Percentiles rank a stretch among this genome's conserved stretches.
These are phyloP conservation scores for Mucor lusitanicus DNA, from an alignment of 371 early-diverging fungal species.

Conservation along the genomic window DNA sequence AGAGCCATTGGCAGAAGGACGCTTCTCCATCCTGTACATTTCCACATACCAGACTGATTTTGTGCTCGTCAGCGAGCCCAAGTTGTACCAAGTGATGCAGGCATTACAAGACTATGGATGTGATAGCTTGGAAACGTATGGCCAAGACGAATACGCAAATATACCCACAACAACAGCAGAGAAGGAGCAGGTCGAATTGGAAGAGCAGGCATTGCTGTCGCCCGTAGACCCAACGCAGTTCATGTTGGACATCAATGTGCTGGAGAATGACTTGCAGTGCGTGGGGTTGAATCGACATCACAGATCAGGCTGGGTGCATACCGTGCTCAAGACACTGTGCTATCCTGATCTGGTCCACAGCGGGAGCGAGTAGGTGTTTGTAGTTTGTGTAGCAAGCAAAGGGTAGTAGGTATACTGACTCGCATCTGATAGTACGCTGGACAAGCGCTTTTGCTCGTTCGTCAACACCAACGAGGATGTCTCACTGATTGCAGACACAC, in stretches of 20 bases:
- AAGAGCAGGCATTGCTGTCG: background rate
- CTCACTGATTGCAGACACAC: conserved; percentile 58
- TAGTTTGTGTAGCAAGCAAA: conserved; percentile 3
- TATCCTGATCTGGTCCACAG: conserved; percentile 42
- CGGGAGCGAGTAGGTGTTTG: background rate
- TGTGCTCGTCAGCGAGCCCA: conserved; percentile 59
- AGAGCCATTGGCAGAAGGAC: conserved; percentile 57
- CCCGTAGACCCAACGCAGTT: conserved; percentile 17
- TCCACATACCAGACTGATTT: conserved; percentile 67
- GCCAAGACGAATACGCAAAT: background rate
- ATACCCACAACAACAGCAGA: background rate
- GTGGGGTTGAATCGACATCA: conserved; percentile 52
- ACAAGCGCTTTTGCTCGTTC: conserved; percentile 57
- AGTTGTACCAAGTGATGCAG: conserved; percentile 48
- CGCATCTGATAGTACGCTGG: background rate
- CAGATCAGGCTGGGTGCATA: conserved; percentile 44
- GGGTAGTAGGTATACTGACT: background rate
- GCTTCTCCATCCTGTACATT: conserved; percentile 54
- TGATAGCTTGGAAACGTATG: conserved; percentile 28
- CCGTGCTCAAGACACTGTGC: conserved; percentile 53
- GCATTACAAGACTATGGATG: conserved; percentile 45
- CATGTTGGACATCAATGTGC: conserved; percentile 30
- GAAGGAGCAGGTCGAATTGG: background rate
- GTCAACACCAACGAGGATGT: conserved; percentile 63
- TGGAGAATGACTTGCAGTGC: conserved; percentile 45